Evolutionary conservation across 2,329 filamentous ascomycete genomes (phyloP).

Genomic region (Colletotrichum neosansevieriae): DNA sequence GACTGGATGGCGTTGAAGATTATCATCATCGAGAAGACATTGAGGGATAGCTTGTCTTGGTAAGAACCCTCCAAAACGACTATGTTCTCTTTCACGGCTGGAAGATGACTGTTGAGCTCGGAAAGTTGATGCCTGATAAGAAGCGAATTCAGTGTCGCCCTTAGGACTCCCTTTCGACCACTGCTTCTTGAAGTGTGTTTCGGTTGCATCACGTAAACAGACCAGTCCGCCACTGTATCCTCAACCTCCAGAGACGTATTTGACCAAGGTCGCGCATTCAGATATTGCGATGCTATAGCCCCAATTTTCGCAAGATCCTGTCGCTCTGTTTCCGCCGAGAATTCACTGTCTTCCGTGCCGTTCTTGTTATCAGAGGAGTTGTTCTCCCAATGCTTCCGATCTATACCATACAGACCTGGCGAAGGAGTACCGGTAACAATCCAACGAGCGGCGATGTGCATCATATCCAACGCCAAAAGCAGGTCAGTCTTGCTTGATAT

Average conservation of each 20-base stretch:
- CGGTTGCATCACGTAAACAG: conserved; percentile 75
- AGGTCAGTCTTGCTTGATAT: conserved; percentile 67
- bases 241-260: conserved; percentile 67
- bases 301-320: conserved; percentile 76
- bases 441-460: conserved; percentile 82
- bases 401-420: conserved; percentile 81
- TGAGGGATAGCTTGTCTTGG: conserved; percentile 85
- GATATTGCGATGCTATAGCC: conserved; percentile 75
- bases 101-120: conserved; percentile 78
- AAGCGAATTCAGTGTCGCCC: conserved; percentile 78
- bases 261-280: conserved; percentile 84
- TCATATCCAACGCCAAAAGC: conserved; percentile 61
- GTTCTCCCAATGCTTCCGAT: conserved; percentile 32
- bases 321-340: conserved; percentile 54
- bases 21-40: conserved; percentile 86
- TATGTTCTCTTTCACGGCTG: conserved; percentile 77
- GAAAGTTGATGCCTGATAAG: conserved; percentile 84
- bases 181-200: conserved; percentile 62
- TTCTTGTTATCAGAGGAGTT: background rate
- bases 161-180: conserved; percentile 73
- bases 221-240: conserved; percentile 75
- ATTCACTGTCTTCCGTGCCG: conserved; percentile 1
- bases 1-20: conserved; percentile 90
- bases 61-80: conserved; percentile 84
- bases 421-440: conserved; percentile 92